Percentiles rank a stretch among this genome's conserved stretches.
Conservation (phyloP, 2,329 filamentous ascomycete genomes). For the Colletotrichum salicis region DNA sequence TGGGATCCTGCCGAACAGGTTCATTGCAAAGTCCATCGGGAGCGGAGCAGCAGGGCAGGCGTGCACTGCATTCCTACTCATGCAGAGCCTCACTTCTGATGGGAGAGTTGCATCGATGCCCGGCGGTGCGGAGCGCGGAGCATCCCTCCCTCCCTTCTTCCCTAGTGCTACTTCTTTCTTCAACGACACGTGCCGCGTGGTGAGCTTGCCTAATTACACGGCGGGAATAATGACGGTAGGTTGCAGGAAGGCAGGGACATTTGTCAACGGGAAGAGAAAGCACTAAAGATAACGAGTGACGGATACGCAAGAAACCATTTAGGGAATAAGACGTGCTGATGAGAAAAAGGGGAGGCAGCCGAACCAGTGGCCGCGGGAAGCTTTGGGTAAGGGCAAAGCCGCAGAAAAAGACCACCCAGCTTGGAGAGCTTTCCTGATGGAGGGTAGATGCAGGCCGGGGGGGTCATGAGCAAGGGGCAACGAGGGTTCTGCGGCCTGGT, state of each 20-base stretch:
- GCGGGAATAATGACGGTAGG: not conserved
- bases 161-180: slow-evolving; percentile 15
- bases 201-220: slow-evolving; percentile 8
- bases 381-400: not conserved
- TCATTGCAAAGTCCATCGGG: not conserved
- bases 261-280: not conserved
- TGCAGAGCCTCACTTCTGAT: slow-evolving; percentile 33
- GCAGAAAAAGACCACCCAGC: not conserved
- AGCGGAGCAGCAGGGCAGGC: slow-evolving; percentile 2
- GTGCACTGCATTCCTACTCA: slow-evolving; percentile 27
- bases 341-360: not conserved
- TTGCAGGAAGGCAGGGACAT: not conserved
- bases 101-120: slow-evolving; percentile 15
- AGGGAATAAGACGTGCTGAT: not conserved
- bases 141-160: not conserved
- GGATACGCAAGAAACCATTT: not conserved
- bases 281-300: not conserved
- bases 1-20: slow-evolving; percentile 14
- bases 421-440: slow-evolving; percentile 18
- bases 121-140: not conserved
- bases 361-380: not conserved
- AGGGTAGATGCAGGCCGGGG: slow-evolving; percentile 33
- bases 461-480: slow-evolving; percentile 26
- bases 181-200: slow-evolving; percentile 6
- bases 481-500: slow-evolving; percentile 20